Conservation (phyloP, 108 stramenopile genomes). For the Seminavis robusta region DNA sequence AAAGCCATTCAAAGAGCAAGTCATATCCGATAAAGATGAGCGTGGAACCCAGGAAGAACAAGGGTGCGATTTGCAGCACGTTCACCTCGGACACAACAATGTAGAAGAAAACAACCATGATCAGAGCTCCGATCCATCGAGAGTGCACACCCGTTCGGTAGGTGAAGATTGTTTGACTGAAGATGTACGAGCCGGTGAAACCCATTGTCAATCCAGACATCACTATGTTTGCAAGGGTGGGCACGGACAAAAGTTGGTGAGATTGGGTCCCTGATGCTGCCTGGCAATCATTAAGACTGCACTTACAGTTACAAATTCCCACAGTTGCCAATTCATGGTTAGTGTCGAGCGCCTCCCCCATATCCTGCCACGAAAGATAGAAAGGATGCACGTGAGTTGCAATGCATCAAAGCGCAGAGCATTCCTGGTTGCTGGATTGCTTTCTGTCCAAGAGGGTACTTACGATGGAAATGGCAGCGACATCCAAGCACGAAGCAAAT, state of each 20-base stretch:
- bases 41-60: constrained; percentile 91
- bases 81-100: constrained; percentile 75
- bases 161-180: constrained; percentile 98
- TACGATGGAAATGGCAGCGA: constrained; percentile 89
- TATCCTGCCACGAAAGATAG: no score
- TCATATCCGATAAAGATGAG: constrained; percentile 92
- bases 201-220: constrained; percentile 78
- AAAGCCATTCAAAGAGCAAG: constrained; percentile 92
- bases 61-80: constrained; percentile 76
- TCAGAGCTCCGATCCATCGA: constrained; percentile 72
- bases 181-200: constrained; percentile 96
- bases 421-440: no score
- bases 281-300: no score
- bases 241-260: neutral
- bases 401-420: no score
- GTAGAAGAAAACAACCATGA: constrained; percentile 60
- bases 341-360: constrained; percentile 90
- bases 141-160: constrained; percentile 84
- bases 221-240: constrained; percentile 25
- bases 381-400: no score
- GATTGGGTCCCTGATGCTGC: no score
- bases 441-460: no score
- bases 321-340: constrained; percentile 90
- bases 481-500: constrained; percentile 93
- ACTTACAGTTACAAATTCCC: constrained; percentile 85